These are phyloP conservation scores for Coemansia javaensis DNA, from an alignment of 192 early-diverging fungal genomes.

Conservation along the genomic window DNA sequence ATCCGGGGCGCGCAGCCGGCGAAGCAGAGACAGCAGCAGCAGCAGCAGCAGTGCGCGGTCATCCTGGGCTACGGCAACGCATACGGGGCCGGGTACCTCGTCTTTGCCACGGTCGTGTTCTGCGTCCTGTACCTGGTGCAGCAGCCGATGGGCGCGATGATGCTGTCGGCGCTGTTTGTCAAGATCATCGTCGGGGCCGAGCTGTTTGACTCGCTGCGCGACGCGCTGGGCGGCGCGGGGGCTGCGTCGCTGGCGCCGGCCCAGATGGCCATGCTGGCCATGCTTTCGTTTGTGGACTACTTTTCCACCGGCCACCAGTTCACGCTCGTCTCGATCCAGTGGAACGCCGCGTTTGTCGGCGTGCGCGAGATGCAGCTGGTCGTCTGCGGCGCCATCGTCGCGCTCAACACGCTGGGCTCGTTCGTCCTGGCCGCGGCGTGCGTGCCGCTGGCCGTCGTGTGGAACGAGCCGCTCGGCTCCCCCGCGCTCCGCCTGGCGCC, in stretches of 20 bases:
- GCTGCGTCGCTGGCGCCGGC: conserved; percentile 30
- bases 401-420: conserved; percentile 70
- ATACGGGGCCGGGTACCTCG: conserved; percentile 64
- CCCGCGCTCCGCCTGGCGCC: conserved; percentile 26
- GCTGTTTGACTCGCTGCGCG: conserved; percentile 46
- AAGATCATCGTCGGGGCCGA: conserved; percentile 49
- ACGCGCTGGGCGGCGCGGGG: conserved; percentile 2
- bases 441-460: conserved; percentile 55
- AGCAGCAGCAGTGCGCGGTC: conserved; percentile 21
- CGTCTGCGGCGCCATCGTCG: conserved; percentile 64
- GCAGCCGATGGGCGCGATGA: conserved; percentile 75
- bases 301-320: conserved; percentile 93
- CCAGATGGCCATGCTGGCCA: conserved; percentile 43
- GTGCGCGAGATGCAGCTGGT: conserved; percentile 65
- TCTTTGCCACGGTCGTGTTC: conserved; percentile 59
- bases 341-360: conserved; percentile 84
- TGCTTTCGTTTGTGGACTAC: conserved; percentile 61
- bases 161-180: conserved; percentile 47
- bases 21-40: neutral
- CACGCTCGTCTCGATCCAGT: conserved; percentile 85
- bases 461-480: conserved; percentile 34
- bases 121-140: conserved; percentile 63
- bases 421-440: conserved; percentile 51
- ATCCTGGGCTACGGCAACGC: conserved; percentile 63
- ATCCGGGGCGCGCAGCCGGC: neutral